A percentile compares a stretch with the other conserved stretches of the same genome.
Conservation (phyloP, 129 eudicot species). For the Pseudognaphalium luteoalbum region DNA sequence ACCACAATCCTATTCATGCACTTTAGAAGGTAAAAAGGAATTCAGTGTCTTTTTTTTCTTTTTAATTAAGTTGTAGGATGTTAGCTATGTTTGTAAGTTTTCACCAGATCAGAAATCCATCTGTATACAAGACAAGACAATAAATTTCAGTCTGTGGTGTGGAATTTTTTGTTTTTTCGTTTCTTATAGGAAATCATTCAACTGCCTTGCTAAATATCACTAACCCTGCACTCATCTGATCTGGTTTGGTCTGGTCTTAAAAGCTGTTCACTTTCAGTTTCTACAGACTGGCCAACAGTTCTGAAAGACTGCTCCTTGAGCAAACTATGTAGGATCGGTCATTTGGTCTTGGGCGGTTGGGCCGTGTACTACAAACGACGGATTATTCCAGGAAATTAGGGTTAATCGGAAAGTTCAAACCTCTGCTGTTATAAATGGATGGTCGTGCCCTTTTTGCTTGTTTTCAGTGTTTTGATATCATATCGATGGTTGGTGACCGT, state of each 20-base stretch:
- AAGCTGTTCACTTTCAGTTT: background rate
- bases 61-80: slow-evolving; percentile 19
- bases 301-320: too few relatives aligned
- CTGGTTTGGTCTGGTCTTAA: background rate
- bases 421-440: too few relatives aligned
- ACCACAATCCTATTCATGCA: slow-evolving; percentile 73
- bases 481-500: too few relatives aligned
- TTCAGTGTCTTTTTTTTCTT: background rate
- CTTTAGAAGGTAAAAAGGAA: slow-evolving; percentile 36
- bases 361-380: too few relatives aligned
- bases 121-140: slow-evolving; percentile 44
- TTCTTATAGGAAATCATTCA: background rate
- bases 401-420: too few relatives aligned
- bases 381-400: too few relatives aligned
- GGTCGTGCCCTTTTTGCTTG: too few relatives aligned
- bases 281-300: background rate
- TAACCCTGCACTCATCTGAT: background rate
- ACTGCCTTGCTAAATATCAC: background rate
- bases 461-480: too few relatives aligned
- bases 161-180: slow-evolving; percentile 2
- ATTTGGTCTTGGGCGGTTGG: too few relatives aligned
- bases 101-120: slow-evolving; percentile 22
- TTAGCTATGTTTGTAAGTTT: slow-evolving; percentile 33
- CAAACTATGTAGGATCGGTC: too few relatives aligned
- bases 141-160: slow-evolving; percentile 37